These are phyloP conservation scores for Lachnellula willkommii DNA, from an alignment of 2,329 filamentous ascomycete genomes.

Conservation along the genomic window DNA sequence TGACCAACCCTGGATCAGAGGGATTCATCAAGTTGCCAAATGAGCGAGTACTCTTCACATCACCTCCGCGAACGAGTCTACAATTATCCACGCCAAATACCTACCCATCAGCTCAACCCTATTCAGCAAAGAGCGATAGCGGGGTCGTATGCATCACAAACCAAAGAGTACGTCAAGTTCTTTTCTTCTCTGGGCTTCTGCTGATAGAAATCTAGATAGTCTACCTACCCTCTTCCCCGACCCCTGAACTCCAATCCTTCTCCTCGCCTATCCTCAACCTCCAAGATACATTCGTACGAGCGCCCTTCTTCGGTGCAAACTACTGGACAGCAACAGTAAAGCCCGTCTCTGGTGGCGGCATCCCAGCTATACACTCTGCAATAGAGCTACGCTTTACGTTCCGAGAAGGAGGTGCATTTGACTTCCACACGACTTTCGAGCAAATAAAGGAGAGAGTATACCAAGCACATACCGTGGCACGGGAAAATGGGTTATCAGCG, in stretches of 20 bases:
- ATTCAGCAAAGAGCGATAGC: slow-evolving; percentile 66
- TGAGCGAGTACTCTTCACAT: slow-evolving; percentile 76
- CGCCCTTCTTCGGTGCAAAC: slow-evolving; percentile 90
- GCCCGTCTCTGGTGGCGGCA: slow-evolving; percentile 76
- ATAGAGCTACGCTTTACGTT: slow-evolving; percentile 83
- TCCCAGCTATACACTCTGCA: slow-evolving; percentile 66
- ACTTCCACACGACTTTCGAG: slow-evolving; percentile 80
- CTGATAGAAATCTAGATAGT: slow-evolving; percentile 57
- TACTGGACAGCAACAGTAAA: slow-evolving; percentile 78
- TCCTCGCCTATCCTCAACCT: slow-evolving; percentile 82
- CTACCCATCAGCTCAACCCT: slow-evolving; percentile 56
- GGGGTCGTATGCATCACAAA: slow-evolving; percentile 80
- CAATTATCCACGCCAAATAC: slow-evolving; percentile 61
- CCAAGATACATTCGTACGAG: slow-evolving; percentile 77
- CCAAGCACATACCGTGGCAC: slow-evolving; percentile 71
- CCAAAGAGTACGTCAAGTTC: slow-evolving; percentile 60
- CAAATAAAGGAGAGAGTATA: slow-evolving; percentile 76
- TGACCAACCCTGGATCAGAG: slow-evolving; percentile 66
- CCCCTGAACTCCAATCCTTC: slow-evolving; percentile 71
- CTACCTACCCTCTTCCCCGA: slow-evolving; percentile 72
- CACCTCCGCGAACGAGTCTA: slow-evolving; percentile 72
- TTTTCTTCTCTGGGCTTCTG: slow-evolving; percentile 8
- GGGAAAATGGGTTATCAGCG: slow-evolving; percentile 56
- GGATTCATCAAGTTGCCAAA: slow-evolving; percentile 80
- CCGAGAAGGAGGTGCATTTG: slow-evolving; percentile 90